These are phyloP conservation scores for Escovopsis sp. DNA, from an alignment of 2,329 filamentous ascomycete genomes.

Conservation along the genomic window DNA sequence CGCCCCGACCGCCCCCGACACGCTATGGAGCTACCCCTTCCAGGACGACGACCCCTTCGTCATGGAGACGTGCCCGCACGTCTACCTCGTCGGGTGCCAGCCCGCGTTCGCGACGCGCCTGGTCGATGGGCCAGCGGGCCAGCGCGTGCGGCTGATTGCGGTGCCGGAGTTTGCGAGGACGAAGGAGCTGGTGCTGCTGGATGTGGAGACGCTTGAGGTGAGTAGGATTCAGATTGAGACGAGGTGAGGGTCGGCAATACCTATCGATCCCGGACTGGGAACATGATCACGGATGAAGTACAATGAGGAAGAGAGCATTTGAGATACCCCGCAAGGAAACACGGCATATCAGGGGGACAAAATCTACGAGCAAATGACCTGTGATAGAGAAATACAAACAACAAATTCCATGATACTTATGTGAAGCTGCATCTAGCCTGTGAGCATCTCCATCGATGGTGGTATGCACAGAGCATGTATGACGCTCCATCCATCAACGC, in stretches of 20 bases:
- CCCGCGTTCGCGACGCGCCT: slow-evolving; percentile 58
- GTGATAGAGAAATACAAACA: no score
- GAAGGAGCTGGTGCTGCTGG: slow-evolving; percentile 67
- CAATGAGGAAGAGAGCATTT: background rate
- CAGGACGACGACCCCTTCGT: slow-evolving; percentile 89
- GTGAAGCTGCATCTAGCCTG: no score
- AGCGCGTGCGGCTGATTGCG: slow-evolving; percentile 62
- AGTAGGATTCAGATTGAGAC: slow-evolving; percentile 45
- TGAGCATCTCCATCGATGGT: no score
- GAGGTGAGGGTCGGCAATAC: no score
- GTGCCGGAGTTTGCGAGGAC: slow-evolving; percentile 70
- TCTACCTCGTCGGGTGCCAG: slow-evolving; percentile 83
- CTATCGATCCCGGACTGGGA: no score
- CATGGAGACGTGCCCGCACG: slow-evolving; percentile 67
- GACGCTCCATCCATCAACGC: no score
- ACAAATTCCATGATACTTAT: no score
- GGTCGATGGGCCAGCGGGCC: slow-evolving; percentile 50
- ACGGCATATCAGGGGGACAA: background rate
- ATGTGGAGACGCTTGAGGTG: slow-evolving; percentile 70
- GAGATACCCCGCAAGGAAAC: background rate
- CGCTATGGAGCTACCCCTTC: slow-evolving; percentile 91
- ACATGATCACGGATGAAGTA: no score
- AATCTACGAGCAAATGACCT: no score
- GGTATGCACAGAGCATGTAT: no score
- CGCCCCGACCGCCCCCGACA: slow-evolving; percentile 91